Evolutionary conservation across 495 filamentous ascomycete species (phyloP), one percentile per base, ranked within the genome.

Genomic region (Daldinia childiae): DNA sequence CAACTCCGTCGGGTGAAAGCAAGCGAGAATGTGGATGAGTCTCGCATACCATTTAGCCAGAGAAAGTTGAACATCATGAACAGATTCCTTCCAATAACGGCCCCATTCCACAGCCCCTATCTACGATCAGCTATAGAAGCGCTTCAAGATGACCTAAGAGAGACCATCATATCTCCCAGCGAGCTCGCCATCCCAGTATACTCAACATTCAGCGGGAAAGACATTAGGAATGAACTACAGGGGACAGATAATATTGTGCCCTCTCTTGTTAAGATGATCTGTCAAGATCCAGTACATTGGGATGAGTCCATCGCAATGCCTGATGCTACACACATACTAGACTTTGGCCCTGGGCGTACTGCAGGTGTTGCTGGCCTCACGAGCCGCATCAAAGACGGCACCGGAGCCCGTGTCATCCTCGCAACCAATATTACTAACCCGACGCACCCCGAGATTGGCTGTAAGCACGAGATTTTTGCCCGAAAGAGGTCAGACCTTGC

Each of bases 311-410:
- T 92, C 6, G 85, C 88, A 27, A 94, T 94, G 82, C 86, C 91
- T 15, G 79, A 86, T 24, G 93, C 93, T 6, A 93, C 92, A 9
- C 92, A 96, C 76, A 90, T 95, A 59, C 79, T 95, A 51, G 92
- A 95, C 79, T 95, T 96, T 69, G 92, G 92, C 19, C 93, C 93
- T 12, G 92, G 92, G 66, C 92, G 93, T 15, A 92, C 92, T 67
- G 94, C 92, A 50, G 93, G 93, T 36, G 88, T 96, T 62, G 93
- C 92, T 68, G 91, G 93, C 17, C 83, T 95, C 51, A 95, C 92
- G n/a, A 93, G 93, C 78, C 90, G 92, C 39, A 95, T 92, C 80
- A 96, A 95, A 79, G 92, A 96, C 72, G 92, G 92, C 64, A 95
- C 91, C 60, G 92, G 92, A 71, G 92, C 94, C 30, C 90, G 93